Conservation (phyloP, 306 rosid genomes). For the Trifolium subterraneum region DNA sequence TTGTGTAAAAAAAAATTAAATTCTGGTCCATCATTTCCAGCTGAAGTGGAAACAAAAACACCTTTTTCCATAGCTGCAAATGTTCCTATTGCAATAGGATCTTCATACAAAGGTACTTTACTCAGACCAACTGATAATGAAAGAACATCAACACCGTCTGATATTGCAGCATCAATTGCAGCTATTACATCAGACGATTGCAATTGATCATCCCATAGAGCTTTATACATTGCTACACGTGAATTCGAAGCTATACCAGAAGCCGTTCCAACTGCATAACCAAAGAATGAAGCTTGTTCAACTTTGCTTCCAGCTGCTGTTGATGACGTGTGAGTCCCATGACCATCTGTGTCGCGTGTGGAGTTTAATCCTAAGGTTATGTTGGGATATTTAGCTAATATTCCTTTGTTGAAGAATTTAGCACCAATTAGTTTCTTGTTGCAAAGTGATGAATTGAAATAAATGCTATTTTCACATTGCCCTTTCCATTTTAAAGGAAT, state of each 20-base stretch:
- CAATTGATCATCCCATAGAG: slow-evolving; percentile 52
- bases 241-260: slow-evolving; percentile 65
- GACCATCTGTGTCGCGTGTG: neutral
- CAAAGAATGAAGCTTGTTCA: slow-evolving; percentile 58
- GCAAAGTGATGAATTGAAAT: slow-evolving; percentile 62
- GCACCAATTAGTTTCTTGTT: slow-evolving; percentile 90
- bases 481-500: slow-evolving; percentile 80
- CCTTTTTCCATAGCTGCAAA: slow-evolving; percentile 71
- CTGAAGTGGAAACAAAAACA: slow-evolving; percentile 70
- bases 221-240: slow-evolving; percentile 69
- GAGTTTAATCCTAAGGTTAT: slow-evolving; percentile 32
- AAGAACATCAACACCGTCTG: slow-evolving; percentile 76
- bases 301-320: slow-evolving; percentile 30
- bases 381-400: slow-evolving; percentile 47
- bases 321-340: neutral
- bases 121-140: slow-evolving; percentile 67
- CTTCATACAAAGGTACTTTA: slow-evolving; percentile 50
- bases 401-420: slow-evolving; percentile 68
- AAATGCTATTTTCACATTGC: slow-evolving; percentile 53
- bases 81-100: slow-evolving; percentile 78
- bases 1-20: slow-evolving; percentile 63
- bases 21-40: slow-evolving; percentile 66
- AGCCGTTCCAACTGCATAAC: slow-evolving; percentile 64
- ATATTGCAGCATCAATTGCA: slow-evolving; percentile 73
- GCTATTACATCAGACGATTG: slow-evolving; percentile 61